Base-by-base conservation (phyloP, 1,284 basidiomycete genomes). In the Melampsora americana region DNA sequence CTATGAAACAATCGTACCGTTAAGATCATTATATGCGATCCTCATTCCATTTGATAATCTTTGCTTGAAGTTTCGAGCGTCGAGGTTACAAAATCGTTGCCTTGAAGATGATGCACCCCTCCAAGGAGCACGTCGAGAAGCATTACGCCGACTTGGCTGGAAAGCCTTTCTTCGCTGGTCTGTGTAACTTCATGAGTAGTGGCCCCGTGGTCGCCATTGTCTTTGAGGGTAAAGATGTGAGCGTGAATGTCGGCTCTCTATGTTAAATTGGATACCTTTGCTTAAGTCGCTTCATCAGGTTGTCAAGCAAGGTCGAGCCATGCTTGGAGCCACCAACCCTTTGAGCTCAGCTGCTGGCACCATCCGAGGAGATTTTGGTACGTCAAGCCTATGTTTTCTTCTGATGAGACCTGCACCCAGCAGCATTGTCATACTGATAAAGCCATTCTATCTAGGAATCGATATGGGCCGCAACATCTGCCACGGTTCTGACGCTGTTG, bases 151-250 rank as follows among this genome's bases (percentile, higher is more conserved):
- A 97, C 86, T 91, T 96, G 85, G 89, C 87, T 83, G 88, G 86
- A 81, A 95, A 94, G 88, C 82, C 88, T 75, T 97, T 97, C 89
- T 97, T 96, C 89, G 90, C 91, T 79, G 90, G 90, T 79, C 85
- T 97, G 81, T 90, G 95, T 87, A 90, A 89, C 83, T 96, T 77
- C 72, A 92, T 97, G 95, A 88, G 89, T 77, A 89, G 92, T 79
- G 95, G 95, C 79, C 95, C 95, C 81, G 95, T 99, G 80, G 90
- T 96, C 82, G 92, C 88, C 82, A 96, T 97, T 89, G 95, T 95
- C 82, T 97, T 93, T 89, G 88, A 97, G 86, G 95, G 95, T 81
- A 90, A 95, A 82, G 93, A 66, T 65, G 66, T 71, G 60, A 67
- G 60, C 14, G 18, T 30, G 81, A 76, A 81, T 59, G 30, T 16